These are phyloP conservation scores for Chlorella sorokiniana DNA, from an alignment of 139 green algal genomes.

Conservation along the genomic window DNA sequence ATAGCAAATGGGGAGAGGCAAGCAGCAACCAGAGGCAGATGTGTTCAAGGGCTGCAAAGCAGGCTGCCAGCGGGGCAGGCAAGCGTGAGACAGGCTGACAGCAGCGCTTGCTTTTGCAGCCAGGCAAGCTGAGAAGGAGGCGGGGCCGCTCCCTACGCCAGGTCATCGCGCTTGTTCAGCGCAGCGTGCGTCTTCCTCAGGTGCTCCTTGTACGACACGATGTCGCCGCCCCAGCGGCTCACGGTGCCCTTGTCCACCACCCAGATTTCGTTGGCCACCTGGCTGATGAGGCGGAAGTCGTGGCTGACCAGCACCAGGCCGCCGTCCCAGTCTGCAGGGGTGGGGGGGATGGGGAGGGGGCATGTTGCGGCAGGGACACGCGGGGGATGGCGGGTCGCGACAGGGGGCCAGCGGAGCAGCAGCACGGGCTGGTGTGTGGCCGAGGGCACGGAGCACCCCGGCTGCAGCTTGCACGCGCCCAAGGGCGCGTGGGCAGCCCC, in stretches of 20 bases:
- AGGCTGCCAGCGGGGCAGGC: no score
- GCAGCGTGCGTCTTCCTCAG: not conserved
- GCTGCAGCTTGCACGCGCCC: no score
- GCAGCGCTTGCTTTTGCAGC: no score
- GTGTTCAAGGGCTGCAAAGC: no score
- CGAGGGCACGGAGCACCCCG: no score
- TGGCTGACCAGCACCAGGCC: constrained; percentile 90
- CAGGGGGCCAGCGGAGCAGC: no score
- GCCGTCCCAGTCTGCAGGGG: constrained; percentile 81
- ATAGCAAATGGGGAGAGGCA: no score
- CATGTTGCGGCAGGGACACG: not conserved
- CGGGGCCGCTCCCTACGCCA: not conserved
- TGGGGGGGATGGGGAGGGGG: not conserved
- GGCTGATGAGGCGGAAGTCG: constrained; percentile 90
- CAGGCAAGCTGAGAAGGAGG: not conserved
- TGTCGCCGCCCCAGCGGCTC: constrained; percentile 81
- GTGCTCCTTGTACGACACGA: constrained; percentile 88
- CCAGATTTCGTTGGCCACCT: constrained; percentile 95
- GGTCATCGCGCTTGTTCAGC: constrained; percentile 8
- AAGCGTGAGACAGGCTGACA: no score
- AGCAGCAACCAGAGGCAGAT: no score
- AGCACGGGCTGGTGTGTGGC: no score
- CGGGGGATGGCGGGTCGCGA: not conserved
- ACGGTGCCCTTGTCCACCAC: constrained; percentile 81
- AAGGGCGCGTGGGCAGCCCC: no score